Base-by-base conservation (phyloP, 2,329 filamentous ascomycete species). In the Penicillium aurantiogriseum region DNA sequence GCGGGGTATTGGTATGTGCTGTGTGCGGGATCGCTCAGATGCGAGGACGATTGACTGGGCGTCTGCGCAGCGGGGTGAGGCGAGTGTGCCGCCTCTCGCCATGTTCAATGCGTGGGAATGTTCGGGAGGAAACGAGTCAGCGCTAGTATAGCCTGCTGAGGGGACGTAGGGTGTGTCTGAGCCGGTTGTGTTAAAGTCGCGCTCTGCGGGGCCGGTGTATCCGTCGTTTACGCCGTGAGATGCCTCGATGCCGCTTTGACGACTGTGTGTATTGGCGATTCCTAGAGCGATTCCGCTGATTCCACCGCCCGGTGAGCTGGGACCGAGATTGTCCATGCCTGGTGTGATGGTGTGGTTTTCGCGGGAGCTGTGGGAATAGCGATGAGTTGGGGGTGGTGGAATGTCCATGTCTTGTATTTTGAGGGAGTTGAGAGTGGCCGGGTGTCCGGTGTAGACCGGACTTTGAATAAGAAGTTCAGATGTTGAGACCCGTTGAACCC, bases 281-380 rank as follows among this genome's bases (percentile, higher is more conserved):
- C 79, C 84, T 66, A 86, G 80, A 39, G 88, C 87, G 58, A 90
- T 84, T 54, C 86, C 87, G 31, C 86, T 80, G 73, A 91, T 85
- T 55, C 86, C 88, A 64, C 86, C 88, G 23, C 79, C 79, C 27
- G 81, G 80, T 17, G 88, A 84, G 39, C 78, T 73, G 49, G 84
- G 79, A 59, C 87, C 81, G 62, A 88, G 84, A 70, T 90, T 90
- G 74, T 91, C 87, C 59, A 84, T 81, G 35, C 85, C 87, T 2
- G 85, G 85, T 1, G 86, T 88, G 27, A 78, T 75, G 43, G 71
- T 76, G 56, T 67, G 75, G 59, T 67, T 66, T 8, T 74, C 74
- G 31, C 71, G 71, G 33, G 68, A 66, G 10, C 71, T 68, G 13
- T 70, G 67, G 5, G 70, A 65, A 48, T 64, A 65, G 19, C 53